Conservation (phyloP, 2,329 filamentous ascomycete species). For the Myriosclerotinia duriaeana region DNA sequence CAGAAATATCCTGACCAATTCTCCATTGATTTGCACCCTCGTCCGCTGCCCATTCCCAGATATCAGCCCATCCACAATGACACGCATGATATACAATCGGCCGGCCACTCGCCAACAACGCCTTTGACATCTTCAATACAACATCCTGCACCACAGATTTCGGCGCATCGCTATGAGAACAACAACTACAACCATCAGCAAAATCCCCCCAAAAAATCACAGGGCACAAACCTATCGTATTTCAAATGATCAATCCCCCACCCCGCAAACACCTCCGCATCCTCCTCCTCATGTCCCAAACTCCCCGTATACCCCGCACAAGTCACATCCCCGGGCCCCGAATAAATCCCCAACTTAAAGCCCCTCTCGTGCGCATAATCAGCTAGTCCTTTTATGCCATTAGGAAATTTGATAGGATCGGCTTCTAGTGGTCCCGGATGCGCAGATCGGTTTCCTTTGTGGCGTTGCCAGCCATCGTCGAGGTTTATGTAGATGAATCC, state of each 20-base stretch:
- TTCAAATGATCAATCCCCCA: constrained; percentile 62
- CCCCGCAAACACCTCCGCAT: constrained; percentile 56
- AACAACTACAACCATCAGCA: neutral
- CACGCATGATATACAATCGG: constrained; percentile 54
- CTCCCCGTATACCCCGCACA: constrained; percentile 46
- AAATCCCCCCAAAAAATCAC: no score
- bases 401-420: constrained; percentile 11
- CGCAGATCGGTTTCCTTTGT: constrained; percentile 1
- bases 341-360: constrained; percentile 64
- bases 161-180: constrained; percentile 7
- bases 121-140: constrained; percentile 19
- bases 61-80: constrained; percentile 47
- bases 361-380: constrained; percentile 11
- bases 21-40: constrained; percentile 50
- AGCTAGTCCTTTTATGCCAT: constrained; percentile 7
- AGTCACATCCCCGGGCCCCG: constrained; percentile 48
- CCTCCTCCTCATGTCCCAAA: constrained; percentile 55
- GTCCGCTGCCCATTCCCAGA: constrained; percentile 47
- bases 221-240: constrained; percentile 49
- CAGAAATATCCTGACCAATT: constrained; percentile 48
- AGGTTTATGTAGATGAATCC: constrained; percentile 6
- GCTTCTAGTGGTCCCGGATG: neutral
- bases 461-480: constrained; percentile 11
- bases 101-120: constrained; percentile 41
- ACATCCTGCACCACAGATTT: neutral